Evolutionary conservation across 202 grass and related monocot species (phyloP).

Genomic region (Schoenoplectus tabernaemontani): DNA sequence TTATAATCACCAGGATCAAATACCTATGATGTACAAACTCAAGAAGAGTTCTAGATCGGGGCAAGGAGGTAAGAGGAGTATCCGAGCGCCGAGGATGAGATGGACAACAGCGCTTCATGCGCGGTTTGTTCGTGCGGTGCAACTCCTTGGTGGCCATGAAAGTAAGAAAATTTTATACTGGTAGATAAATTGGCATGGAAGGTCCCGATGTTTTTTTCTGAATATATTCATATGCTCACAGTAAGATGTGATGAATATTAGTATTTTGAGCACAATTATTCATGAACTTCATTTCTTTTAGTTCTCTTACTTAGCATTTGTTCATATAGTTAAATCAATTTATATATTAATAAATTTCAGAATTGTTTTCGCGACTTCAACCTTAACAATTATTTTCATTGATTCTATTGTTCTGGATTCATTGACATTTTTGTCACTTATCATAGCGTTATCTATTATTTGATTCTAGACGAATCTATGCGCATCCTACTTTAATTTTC

Average conservation of each 20-base stretch:
- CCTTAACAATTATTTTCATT: background rate
- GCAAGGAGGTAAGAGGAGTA: constrained; percentile 56
- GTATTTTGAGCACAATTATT: background rate
- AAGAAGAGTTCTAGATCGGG: constrained; percentile 43
- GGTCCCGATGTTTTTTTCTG: background rate
- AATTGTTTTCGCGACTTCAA: background rate
- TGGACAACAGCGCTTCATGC: constrained; percentile 94
- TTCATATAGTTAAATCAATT: background rate
- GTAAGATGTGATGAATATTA: background rate
- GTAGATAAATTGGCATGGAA: background rate
- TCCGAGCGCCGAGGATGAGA: constrained; percentile 88
- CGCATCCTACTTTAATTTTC: background rate
- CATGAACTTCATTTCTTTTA: background rate
- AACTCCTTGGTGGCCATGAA: constrained; percentile 97
- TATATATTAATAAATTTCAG: background rate
- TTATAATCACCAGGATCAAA: background rate
- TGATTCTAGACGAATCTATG: background rate
- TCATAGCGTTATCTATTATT: background rate
- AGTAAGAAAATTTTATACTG: constrained; percentile 36
- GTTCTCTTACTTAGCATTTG: background rate
- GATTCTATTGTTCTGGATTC: background rate
- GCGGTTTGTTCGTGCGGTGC: constrained; percentile 88
- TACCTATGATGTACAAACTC: constrained; percentile 40
- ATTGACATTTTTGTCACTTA: background rate
- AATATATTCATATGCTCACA: background rate